Percentiles rank a stretch among this genome's conserved stretches.
Evolutionary conservation across 2,329 filamentous ascomycete species (phyloP).

Genomic region (Ascomycota sp.): DNA sequence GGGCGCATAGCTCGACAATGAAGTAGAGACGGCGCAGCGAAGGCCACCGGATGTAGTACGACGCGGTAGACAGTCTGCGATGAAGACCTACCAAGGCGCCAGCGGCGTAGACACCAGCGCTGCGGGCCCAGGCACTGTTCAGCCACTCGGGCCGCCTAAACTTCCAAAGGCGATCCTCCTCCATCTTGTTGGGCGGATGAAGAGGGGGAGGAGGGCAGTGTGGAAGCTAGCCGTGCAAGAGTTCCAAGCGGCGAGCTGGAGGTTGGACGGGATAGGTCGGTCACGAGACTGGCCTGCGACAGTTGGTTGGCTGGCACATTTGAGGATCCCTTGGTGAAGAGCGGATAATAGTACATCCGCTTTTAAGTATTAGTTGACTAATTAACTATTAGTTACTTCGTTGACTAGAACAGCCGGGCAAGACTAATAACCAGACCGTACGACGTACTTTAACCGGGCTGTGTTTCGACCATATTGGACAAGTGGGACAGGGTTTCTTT

Average conservation of each 20-base stretch:
- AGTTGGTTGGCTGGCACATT: no score
- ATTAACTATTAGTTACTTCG: no score
- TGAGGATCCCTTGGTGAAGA: no score
- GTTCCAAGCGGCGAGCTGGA: neutral
- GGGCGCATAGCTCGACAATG: neutral
- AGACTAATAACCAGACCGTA: no score
- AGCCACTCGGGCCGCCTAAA: constrained; percentile 44
- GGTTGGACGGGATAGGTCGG: neutral
- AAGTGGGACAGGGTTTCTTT: no score
- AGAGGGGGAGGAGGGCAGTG: neutral
- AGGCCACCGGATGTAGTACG: no score
- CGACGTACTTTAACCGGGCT: no score
- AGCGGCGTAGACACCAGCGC: constrained; percentile 37
- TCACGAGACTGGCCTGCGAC: no score
- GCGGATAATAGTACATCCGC: no score
- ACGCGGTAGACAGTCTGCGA: neutral
- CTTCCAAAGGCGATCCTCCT: constrained; percentile 45
- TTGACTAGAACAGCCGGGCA: no score
- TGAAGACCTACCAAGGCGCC: constrained; percentile 34
- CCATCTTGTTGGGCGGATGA: constrained; percentile 18
- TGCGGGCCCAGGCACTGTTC: constrained; percentile 39
- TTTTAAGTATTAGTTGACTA: no score
- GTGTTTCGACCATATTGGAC: no score
- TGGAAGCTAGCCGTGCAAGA: neutral
- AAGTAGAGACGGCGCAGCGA: constrained; percentile 2